These are phyloP conservation scores for Rhodotorula sp. DNA, from an alignment of 1,284 basidiomycete genomes.

Conservation along the genomic window DNA sequence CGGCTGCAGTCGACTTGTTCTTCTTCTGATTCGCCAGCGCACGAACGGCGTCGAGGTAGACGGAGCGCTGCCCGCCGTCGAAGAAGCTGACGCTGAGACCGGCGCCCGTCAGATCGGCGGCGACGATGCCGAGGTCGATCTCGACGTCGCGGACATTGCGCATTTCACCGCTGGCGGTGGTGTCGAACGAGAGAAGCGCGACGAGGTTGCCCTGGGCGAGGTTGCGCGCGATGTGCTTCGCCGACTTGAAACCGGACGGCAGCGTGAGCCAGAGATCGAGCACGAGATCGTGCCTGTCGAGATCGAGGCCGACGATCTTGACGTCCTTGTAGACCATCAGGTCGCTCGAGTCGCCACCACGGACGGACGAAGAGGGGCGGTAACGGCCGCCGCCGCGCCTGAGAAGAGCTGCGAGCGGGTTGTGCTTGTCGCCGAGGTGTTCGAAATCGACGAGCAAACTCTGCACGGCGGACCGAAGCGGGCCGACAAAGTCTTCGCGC, in stretches of 20 bases:
- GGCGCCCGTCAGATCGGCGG: conserved; percentile 52
- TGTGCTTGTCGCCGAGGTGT: conserved; percentile 27
- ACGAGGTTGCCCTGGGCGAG: conserved; percentile 57
- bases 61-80: conserved; percentile 50
- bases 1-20: background rate
- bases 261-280: conserved; percentile 55
- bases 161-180: no score
- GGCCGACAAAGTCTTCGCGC: conserved; percentile 61
- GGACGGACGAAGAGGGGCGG: conserved; percentile 6
- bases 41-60: conserved; percentile 53
- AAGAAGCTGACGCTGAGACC: conserved; percentile 58
- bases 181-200: conserved; percentile 54
- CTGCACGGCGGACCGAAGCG: conserved; percentile 54
- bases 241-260: conserved; percentile 55
- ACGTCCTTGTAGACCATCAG: conserved; percentile 59
- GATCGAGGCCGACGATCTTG: conserved; percentile 49
- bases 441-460: conserved; percentile 55
- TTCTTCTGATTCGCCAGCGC: conserved; percentile 6
- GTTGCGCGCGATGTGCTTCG: background rate
- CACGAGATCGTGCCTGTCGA: conserved; percentile 57
- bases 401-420: conserved; percentile 32
- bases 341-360: conserved; percentile 42
- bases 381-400: conserved; percentile 39
- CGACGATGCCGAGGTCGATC: conserved; percentile 58
- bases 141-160: conserved; percentile 43